A percentile compares a stretch with the other conserved stretches of the same genome.
Evolutionary conservation across 441 rosid genomes (phyloP).

Genomic region (Syzygium syzygioides): DNA sequence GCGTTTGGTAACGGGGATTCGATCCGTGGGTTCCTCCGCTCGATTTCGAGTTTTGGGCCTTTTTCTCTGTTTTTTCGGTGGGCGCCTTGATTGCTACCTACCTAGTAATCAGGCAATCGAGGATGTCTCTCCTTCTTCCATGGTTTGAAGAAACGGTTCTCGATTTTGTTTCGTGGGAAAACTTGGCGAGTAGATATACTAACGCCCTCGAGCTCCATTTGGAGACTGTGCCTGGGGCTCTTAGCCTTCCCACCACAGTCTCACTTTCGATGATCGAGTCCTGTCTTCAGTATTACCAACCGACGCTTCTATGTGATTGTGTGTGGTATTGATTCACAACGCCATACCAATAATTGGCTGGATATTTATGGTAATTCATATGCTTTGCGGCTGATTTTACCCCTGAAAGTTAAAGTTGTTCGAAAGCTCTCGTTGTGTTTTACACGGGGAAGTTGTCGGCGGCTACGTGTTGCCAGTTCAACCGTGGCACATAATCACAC

Average conservation of each 20-base stretch:
- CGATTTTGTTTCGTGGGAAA: neutral
- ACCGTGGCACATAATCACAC: neutral
- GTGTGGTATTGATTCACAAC: neutral
- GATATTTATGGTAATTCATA: neutral
- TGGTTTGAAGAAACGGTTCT: neutral
- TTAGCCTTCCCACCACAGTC: neutral
- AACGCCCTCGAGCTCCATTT: neutral
- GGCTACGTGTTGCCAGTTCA: neutral
- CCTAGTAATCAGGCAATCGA: too few relatives aligned
- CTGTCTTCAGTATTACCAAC: too few relatives aligned
- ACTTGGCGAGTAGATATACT: neutral
- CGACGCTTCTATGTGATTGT: too few relatives aligned
- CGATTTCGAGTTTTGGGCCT: accelerated
- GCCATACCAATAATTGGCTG: neutral
- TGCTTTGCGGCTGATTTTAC: neutral
- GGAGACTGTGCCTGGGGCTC: neutral
- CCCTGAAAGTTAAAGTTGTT: neutral
- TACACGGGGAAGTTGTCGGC: neutral
- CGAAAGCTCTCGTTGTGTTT: neutral
- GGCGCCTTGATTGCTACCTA: too few relatives aligned
- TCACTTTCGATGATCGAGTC: neutral
- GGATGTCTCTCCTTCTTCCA: neutral
- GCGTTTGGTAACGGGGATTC: too few relatives aligned
- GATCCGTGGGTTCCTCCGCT: neutral
- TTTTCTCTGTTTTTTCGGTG: neutral